phyloP scores from a whole-genome alignment of 73 alveolate species.

The Tetrahymena thermophila region DNA sequence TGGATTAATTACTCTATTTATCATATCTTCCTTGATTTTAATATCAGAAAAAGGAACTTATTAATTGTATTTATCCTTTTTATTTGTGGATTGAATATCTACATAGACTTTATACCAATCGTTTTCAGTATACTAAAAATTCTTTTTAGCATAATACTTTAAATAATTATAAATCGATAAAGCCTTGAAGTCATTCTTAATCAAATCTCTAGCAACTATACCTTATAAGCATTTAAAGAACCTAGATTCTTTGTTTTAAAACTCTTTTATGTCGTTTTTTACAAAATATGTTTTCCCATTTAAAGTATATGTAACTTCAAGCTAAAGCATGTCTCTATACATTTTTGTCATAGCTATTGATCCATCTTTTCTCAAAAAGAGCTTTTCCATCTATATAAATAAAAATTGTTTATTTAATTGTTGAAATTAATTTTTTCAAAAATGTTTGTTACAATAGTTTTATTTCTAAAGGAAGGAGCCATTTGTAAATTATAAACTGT shows the following conservation, averaged over 20 bases:
- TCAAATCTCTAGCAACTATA: neutral
- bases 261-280: neutral
- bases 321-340: neutral
- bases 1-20: neutral
- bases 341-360: neutral
- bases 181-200: neutral
- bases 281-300: neutral
- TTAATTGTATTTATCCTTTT: neutral
- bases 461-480: neutral
- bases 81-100: neutral
- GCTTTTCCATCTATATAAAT: neutral
- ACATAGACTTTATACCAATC: neutral
- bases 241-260: neutral
- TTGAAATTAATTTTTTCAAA: neutral
- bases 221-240: neutral
- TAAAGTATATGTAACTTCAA: neutral
- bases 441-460: neutral
- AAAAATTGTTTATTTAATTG: neutral
- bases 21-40: neutral
- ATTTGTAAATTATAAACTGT: neutral
- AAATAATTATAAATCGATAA: neutral
- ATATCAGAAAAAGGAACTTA: neutral
- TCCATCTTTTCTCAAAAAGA: neutral
- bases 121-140: neutral
- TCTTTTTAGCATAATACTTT: neutral